Evolutionary conservation across 805 yeast species (phyloP), one percentile per base, ranked within the genome.

Genomic region (Starmerella kuoi): DNA sequence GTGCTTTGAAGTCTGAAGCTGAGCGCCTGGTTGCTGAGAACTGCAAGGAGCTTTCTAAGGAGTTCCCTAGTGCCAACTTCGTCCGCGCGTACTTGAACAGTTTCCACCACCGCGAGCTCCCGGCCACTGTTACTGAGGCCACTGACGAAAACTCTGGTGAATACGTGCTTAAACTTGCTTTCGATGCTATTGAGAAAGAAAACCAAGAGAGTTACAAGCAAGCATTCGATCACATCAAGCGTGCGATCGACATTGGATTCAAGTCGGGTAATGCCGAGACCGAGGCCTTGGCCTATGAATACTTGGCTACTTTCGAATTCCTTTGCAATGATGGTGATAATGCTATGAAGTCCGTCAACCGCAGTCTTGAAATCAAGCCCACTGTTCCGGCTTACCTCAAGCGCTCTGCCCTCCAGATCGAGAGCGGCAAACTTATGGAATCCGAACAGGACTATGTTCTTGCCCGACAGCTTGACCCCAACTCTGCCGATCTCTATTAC

Each of bases 41-140:
- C 46, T 68, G 68, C 48, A 72, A 69, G 47, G 70, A 86, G 56
- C 31, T 25, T 19, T 14, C 17, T 14, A 44, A 36, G 31, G 51
- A 49, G 37, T 50, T 50, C 50, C 59, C 59, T 21, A 38, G 49
- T 31, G 51, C 55, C 35, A 75, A 94, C 20, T 79, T 93, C 42
- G 68, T 85, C 56, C 73, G 83, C 38, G 78, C 96, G 2, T 87
- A 86, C 70, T 78, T 87, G 55, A 82, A 84, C 53, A 86, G 95
- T n/a, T 87, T 85, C 64, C 63, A 61, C 68, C 67, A 43, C 66
- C 72, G 53, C 77, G 77, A 59, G 41, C 68, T 44, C 51, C 70
- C 67, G 6, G 56, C 44, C 44, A 70, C 73, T 47, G 74, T 70
- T 45, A 58, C 55, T 40, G 67, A 66, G 38, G 70, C 76, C 49